phyloP scores from a whole-genome alignment of 2,329 filamentous ascomycete species.

The Tothia fuscella region DNA sequence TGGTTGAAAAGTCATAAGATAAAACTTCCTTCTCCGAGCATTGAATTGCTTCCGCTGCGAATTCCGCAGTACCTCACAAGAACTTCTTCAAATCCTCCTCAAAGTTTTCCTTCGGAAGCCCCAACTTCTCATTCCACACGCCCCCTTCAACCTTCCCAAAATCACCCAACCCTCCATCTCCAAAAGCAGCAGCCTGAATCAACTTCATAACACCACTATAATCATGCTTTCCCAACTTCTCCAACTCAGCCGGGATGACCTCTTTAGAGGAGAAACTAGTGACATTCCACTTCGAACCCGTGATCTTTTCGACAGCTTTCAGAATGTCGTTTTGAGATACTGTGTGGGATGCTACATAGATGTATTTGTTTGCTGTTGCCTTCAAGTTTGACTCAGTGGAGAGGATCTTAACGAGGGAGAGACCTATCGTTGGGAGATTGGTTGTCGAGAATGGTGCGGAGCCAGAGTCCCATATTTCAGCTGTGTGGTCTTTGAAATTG shows the following conservation, averaged over 20 bases:
- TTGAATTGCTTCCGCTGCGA: no score
- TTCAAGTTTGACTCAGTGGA: conserved; percentile 26
- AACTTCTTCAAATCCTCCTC: conserved; percentile 8
- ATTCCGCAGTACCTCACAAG: no score
- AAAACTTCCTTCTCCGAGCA: no score
- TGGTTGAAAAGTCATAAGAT: no score
- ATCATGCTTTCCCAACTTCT: not conserved
- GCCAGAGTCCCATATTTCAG: conserved; percentile 46
- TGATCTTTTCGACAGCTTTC: conserved; percentile 39
- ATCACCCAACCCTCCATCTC: not conserved
- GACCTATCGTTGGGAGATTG: conserved; percentile 40
- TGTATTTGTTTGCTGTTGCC: conserved; percentile 45
- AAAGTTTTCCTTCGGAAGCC: conserved; percentile 6
- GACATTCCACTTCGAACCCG: conserved; percentile 40
- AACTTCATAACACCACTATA: not conserved
- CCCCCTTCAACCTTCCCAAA: conserved; percentile 1
- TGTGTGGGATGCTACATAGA: conserved; percentile 46
- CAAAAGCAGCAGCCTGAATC: conserved; percentile 6
- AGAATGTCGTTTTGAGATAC: conserved; percentile 48
- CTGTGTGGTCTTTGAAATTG: conserved; percentile 36
- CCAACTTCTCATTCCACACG: conserved; percentile 10
- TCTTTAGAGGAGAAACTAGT: conserved; percentile 25
- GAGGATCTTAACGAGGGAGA: conserved; percentile 32
- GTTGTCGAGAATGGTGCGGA: conserved; percentile 39
- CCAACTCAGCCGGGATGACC: conserved; percentile 5